Percentiles rank a stretch among this genome's conserved stretches.
Conservation (phyloP, 2,329 filamentous ascomycete genomes). For the Purpureocillium lavendulum region DNA sequence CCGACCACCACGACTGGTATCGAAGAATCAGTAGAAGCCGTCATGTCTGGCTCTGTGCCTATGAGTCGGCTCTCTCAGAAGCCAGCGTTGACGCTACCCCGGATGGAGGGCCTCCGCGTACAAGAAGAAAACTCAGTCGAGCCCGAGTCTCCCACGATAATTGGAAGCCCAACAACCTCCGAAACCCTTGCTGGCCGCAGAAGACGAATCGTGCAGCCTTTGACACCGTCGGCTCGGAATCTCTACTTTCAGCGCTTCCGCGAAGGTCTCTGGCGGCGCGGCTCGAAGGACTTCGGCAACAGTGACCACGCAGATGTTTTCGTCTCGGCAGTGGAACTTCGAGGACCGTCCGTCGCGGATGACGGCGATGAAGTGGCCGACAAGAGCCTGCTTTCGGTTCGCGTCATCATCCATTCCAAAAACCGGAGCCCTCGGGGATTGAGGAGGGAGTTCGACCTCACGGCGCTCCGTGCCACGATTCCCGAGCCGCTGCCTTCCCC, state of each 20-base stretch:
- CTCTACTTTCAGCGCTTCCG: slow-evolving; percentile 15
- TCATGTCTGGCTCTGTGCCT: too few species aligned
- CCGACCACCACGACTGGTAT: too few species aligned
- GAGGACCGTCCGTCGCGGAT: slow-evolving; percentile 6
- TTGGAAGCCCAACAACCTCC: not conserved
- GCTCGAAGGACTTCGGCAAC: slow-evolving; percentile 9
- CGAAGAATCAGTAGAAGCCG: too few species aligned
- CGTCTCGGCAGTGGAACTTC: slow-evolving; percentile 17
- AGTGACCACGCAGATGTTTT: slow-evolving; percentile 12
- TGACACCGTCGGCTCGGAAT: slow-evolving; percentile 5
- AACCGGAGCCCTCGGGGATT: slow-evolving; percentile 38
- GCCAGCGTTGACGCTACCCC: too few species aligned
- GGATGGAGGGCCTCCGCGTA: too few species aligned
- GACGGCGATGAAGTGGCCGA: not conserved
- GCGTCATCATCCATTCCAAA: slow-evolving; percentile 19
- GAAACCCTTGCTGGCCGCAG: not conserved
- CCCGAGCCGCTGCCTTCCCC: slow-evolving; percentile 21
- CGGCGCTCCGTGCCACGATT: slow-evolving; percentile 37
- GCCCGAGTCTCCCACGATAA: too few species aligned
- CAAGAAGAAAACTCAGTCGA: too few species aligned
- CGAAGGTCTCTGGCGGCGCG: slow-evolving; percentile 12
- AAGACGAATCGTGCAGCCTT: slow-evolving; percentile 1
- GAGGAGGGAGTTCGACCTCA: slow-evolving; percentile 40
- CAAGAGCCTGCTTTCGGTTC: slow-evolving; percentile 11
- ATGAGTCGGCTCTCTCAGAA: too few species aligned